phyloP scores from a whole-genome alignment of 495 filamentous ascomycete species.

The Penicillium desertorum region DNA sequence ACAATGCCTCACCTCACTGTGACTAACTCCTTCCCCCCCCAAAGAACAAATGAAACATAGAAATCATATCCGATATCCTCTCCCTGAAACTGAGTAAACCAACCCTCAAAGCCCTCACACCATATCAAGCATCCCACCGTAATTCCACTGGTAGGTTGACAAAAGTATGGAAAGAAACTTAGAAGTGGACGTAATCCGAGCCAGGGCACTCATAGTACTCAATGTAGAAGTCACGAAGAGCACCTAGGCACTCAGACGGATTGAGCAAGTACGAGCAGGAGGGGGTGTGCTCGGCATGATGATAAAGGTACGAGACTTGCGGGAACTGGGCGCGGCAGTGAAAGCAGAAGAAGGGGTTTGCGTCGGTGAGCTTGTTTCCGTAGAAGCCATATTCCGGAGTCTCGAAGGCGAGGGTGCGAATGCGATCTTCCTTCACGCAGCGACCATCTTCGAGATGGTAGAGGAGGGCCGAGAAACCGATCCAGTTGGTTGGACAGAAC shows the following conservation, averaged over 20 bases:
- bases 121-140: not conserved
- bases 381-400: conserved; percentile 1
- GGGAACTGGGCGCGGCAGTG: not conserved
- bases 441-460: not conserved
- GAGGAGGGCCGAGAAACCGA: not conserved
- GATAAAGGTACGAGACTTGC: not conserved
- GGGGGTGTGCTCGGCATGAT: not conserved
- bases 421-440: not conserved
- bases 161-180: not conserved
- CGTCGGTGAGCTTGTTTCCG: not conserved
- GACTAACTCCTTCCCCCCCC: not conserved
- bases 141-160: not conserved
- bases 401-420: conserved; percentile 6
- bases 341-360: conserved; percentile 3
- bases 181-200: not conserved
- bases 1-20: not conserved
- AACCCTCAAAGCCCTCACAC: not conserved
- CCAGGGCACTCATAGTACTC: conserved; percentile 9
- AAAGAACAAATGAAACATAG: not conserved
- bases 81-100: not conserved
- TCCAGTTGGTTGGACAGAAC: not conserved
- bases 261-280: conserved; percentile 1
- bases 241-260: not conserved
- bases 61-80: not conserved
- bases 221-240: conserved; percentile 2